phyloP scores from a whole-genome alignment of 345 rosid species.

The Salix purpurea region DNA sequence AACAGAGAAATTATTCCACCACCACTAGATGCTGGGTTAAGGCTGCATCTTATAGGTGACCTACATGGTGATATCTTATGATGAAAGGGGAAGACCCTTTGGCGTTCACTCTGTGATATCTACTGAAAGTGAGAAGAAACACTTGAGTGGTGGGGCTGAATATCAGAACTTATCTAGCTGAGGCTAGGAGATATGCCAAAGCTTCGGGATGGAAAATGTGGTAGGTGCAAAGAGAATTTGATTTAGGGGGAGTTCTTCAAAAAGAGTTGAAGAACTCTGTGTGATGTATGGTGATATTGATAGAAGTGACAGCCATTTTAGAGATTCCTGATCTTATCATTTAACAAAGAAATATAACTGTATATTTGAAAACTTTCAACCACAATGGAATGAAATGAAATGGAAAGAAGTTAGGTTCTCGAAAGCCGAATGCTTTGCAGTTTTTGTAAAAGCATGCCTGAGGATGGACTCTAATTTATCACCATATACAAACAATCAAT shows the following conservation, averaged over 20 bases:
- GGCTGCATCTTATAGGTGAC: slow-evolving; percentile 40
- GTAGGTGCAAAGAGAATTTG: slow-evolving; percentile 7
- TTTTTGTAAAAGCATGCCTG: neutral
- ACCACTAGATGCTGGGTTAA: slow-evolving; percentile 24
- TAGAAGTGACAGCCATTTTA: slow-evolving; percentile 21
- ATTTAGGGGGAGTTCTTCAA: neutral
- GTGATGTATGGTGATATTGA: slow-evolving; percentile 1
- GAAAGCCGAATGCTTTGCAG: neutral
- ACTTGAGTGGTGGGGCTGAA: slow-evolving; percentile 29
- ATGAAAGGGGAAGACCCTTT: slow-evolving; percentile 14
- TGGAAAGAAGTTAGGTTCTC: neutral
- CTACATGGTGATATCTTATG: slow-evolving; percentile 34
- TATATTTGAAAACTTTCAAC: neutral
- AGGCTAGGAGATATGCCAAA: slow-evolving; percentile 17
- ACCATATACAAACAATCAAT: neutral
- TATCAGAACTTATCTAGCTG: slow-evolving; percentile 1
- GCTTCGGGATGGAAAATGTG: neutral
- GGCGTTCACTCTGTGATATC: slow-evolving; percentile 12
- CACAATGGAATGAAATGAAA: neutral
- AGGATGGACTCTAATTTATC: neutral
- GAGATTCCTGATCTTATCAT: slow-evolving; percentile 7
- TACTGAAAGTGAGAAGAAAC: slow-evolving; percentile 3
- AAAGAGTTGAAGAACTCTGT: neutral
- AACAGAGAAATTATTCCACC: slow-evolving; percentile 5
- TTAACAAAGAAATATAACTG: neutral